A percentile compares a stretch with the other conserved stretches of the same genome.
Evolutionary conservation across 2,329 filamentous ascomycete species (phyloP).

Genomic region (Tolypocladium pustulatum): DNA sequence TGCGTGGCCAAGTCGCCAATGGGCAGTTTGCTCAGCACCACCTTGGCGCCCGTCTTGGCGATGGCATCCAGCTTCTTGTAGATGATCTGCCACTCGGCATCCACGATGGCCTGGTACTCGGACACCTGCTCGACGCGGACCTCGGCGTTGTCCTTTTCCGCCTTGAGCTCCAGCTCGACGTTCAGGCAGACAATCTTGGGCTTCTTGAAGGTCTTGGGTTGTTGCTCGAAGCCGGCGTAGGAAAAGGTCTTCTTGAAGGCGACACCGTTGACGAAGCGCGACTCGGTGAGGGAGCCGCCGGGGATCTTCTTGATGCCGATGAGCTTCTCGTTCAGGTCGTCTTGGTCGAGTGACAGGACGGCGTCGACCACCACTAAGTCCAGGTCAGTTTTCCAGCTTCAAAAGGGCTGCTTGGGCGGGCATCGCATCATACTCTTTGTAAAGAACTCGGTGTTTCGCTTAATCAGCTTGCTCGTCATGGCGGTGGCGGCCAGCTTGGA

Average conservation of each 20-base stretch:
- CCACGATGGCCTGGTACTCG: constrained; percentile 98
- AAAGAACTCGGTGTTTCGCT: constrained; percentile 93
- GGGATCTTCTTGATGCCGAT: constrained; percentile 98
- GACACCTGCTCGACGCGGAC: constrained; percentile 96
- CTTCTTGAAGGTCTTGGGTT: constrained; percentile 88
- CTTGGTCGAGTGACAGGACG: constrained; percentile 88
- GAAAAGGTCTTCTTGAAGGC: constrained; percentile 99
- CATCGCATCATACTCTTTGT: constrained; percentile 65
- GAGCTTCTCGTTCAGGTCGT: constrained; percentile 93
- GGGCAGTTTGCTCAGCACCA: constrained; percentile 91
- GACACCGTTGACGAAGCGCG: constrained; percentile 92
- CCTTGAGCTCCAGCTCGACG: constrained; percentile 96
- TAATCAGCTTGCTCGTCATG: constrained; percentile 99
- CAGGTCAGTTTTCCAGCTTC: neutral
- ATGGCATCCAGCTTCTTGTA: constrained; percentile 97
- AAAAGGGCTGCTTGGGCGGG: neutral
- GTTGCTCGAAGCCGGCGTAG: constrained; percentile 97
- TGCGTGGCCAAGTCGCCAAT: constrained; percentile 97
- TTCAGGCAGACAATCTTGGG: constrained; percentile 97
- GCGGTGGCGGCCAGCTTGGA: constrained; percentile 84
- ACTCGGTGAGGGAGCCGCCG: constrained; percentile 90
- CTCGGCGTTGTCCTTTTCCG: constrained; percentile 98
- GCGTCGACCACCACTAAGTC: constrained; percentile 87
- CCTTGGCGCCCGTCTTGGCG: constrained; percentile 89
- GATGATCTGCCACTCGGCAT: constrained; percentile 99